Evolutionary conservation across 352 stramenopile genomes (phyloP).

Genomic region (Pythium aristosporum): DNA sequence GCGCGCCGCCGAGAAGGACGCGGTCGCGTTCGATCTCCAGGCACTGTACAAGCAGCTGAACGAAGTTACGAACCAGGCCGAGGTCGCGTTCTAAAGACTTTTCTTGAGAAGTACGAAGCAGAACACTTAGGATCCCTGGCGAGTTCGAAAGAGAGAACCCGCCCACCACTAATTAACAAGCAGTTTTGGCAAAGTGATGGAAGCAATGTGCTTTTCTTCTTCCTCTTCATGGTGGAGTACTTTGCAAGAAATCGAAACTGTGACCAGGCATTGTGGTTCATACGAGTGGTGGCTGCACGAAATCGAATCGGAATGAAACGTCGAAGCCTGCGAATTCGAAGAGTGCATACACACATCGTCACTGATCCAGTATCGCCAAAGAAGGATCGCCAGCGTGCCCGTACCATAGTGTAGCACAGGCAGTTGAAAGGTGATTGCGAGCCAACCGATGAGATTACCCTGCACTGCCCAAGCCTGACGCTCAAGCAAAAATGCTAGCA

Average conservation of each 20-base stretch:
- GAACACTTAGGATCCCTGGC: too few species aligned
- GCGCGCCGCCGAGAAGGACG: conserved; percentile 36
- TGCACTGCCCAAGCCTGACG: conserved; percentile 10
- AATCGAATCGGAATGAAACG: too few species aligned
- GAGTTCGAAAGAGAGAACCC: conserved; percentile 9
- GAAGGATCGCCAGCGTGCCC: background rate
- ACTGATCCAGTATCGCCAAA: too few species aligned
- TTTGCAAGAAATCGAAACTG: too few species aligned
- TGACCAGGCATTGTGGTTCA: too few species aligned
- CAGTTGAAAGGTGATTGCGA: conserved; percentile 7
- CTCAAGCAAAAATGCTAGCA: conserved; percentile 19
- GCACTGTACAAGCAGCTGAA: conserved; percentile 50
- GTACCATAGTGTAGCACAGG: conserved; percentile 22
- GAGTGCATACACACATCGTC: too few species aligned
- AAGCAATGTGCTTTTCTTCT: too few species aligned
- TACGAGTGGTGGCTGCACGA: too few species aligned
- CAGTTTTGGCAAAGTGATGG: too few species aligned
- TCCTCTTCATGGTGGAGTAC: too few species aligned
- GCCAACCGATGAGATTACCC: conserved; percentile 21
- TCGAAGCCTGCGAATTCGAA: too few species aligned
- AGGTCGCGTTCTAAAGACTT: conserved; percentile 19
- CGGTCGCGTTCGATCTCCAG: conserved; percentile 43
- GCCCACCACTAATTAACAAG: background rate
- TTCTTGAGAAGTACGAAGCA: too few species aligned
- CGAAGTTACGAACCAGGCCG: conserved; percentile 28